Conservation (phyloP, 371 early-diverging fungal species). For the Syncephalastrum contaminatum region DNA sequence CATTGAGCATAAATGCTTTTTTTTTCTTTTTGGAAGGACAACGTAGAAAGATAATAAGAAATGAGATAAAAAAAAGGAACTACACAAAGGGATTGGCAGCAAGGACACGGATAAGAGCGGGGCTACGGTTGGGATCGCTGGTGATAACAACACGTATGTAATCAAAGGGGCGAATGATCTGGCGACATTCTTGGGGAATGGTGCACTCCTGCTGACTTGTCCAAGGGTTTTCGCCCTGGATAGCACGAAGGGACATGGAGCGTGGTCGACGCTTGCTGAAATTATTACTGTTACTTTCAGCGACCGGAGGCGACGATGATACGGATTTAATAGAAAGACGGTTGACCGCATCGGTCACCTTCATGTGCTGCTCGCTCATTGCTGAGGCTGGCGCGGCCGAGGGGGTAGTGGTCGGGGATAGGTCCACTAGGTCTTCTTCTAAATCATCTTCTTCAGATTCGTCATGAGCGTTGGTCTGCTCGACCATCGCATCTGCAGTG, state of each 20-base stretch:
- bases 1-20: neutral
- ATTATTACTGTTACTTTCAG: constrained; percentile 4
- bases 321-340: constrained; percentile 15
- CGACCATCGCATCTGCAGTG: constrained; percentile 28
- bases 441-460: constrained; percentile 16
- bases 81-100: constrained; percentile 62
- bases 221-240: constrained; percentile 36
- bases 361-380: constrained; percentile 3
- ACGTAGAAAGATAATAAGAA: constrained; percentile 2
- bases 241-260: constrained; percentile 36
- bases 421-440: constrained; percentile 8
- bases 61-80: neutral
- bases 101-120: constrained; percentile 67
- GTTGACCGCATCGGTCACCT: constrained; percentile 8
- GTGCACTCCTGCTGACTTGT: constrained; percentile 36
- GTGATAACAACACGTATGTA: constrained; percentile 62
- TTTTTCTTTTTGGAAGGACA: neutral
- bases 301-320: constrained; percentile 12
- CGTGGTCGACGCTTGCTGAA: constrained; percentile 23
- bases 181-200: constrained; percentile 39
- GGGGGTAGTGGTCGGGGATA: constrained; percentile 2
- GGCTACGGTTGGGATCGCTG: constrained; percentile 59
- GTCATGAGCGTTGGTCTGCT: constrained; percentile 17
- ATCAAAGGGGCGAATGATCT: constrained; percentile 63
- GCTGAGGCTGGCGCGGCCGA: constrained; percentile 12